Evolutionary conservation across 2,329 filamentous ascomycete species (phyloP).

Genomic region (Cladophialophora exuberans): DNA sequence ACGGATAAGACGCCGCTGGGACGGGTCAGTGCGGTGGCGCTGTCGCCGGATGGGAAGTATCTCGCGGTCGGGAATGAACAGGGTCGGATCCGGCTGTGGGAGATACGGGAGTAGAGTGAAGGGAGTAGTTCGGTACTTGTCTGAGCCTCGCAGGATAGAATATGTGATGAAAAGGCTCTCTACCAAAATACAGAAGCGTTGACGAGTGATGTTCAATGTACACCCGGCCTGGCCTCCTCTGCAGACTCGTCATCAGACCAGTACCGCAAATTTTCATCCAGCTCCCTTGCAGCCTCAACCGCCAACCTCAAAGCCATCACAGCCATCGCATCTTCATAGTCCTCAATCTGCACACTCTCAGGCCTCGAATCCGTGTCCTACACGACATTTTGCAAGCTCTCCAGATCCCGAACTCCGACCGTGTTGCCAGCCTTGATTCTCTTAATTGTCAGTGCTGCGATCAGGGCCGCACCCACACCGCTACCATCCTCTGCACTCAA

Average conservation of each 20-base stretch:
- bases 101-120: slow-evolving; percentile 68
- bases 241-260: no score
- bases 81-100: slow-evolving; percentile 89
- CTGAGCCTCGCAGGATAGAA: background rate
- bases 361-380: background rate
- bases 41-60: slow-evolving; percentile 30
- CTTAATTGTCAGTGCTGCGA: slow-evolving; percentile 73
- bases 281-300: no score
- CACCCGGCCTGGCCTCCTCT: no score
- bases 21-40: slow-evolving; percentile 72
- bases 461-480: slow-evolving; percentile 94
- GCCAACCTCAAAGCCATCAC: no score
- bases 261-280: no score
- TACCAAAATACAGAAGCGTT: no score
- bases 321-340: no score
- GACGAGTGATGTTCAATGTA: no score
- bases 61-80: slow-evolving; percentile 86
- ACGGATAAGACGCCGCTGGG: slow-evolving; percentile 88
- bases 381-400: slow-evolving; percentile 36
- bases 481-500: slow-evolving; percentile 91
- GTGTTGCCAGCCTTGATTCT: slow-evolving; percentile 63
- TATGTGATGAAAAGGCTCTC: no score
- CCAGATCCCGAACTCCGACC: slow-evolving; percentile 59
- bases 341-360: no score
- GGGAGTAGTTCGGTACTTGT: background rate